Evolutionary conservation across 1,284 basidiomycete species (phyloP), one percentile per base, ranked within the genome.

Genomic region (Ganoderma lucidum): DNA sequence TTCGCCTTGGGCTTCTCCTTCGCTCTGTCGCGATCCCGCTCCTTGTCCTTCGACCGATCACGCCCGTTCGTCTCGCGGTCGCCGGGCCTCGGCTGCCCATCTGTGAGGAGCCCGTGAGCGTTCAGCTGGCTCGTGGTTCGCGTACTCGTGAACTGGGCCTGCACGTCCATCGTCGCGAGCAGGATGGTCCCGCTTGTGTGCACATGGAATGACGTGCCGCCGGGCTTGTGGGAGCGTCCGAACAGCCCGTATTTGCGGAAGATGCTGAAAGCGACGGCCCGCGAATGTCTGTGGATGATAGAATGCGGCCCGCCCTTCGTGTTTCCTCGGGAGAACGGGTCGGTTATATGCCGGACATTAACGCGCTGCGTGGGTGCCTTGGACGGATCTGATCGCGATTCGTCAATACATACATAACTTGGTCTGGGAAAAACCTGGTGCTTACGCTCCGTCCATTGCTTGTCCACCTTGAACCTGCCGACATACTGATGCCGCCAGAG

Each of bases 201-300:
- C 74, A 87, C 80, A 62, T 82, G 83, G 35, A 77, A 73, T 23
- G 72, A 68, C 12, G 67, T 73, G 6, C 71, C 71, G 48, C 66
- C 68, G 9, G 72, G 72, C 39, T 68, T 70, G 55, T 72, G 67
- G 0, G 66, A 65, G 8, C 74, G 73, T 48, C 72, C 70, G 73
- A 82, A 80, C 8, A 86, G 75, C 44, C 80, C 82, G 77, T 91
- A 89, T 61, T 86, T 86, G 61, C 92, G 87, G 78, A 90, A 90
- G 67, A 94, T 87, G 1, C 91, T 92, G 78, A 93, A 94, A 0
- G 91, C 93, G 39, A 87, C 79, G 4, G 90, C 90, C 67, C 89
- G 88, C 1, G 93, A 93, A 75, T 94, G 93, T 71, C 92, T 92
- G 78, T 94, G 93, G 53, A 94, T 87, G 67, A 91, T 88, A 30